Percentiles rank a stretch among this genome's conserved stretches.
Conservation (phyloP, 805 yeast species). For the Yarrowia hollandica region DNA sequence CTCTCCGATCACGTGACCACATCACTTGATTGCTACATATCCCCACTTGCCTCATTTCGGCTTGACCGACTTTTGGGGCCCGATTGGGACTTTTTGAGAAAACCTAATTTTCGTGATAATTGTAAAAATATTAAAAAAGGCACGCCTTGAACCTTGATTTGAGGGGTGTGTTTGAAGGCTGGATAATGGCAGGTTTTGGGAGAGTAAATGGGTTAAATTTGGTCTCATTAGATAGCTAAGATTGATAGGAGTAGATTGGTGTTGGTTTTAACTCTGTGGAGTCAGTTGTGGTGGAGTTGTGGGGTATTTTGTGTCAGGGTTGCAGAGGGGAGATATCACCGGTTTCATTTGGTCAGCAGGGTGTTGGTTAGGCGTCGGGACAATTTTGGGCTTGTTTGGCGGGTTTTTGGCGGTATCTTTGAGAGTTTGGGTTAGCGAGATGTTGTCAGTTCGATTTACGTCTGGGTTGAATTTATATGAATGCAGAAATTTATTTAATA, state of each 20-base stretch:
- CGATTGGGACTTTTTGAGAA: neutral
- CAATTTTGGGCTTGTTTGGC: too few relatives aligned
- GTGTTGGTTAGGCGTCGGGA: too few relatives aligned
- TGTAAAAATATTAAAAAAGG: too few relatives aligned
- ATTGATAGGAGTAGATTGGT: neutral
- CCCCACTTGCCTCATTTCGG: conserved; percentile 4
- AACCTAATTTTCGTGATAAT: neutral
- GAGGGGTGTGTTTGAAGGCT: neutral
- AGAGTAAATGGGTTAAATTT: neutral
- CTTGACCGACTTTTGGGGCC: neutral
- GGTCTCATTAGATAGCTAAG: neutral
- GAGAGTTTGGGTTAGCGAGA: too few relatives aligned
- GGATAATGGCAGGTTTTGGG: neutral
- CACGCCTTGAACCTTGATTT: conserved; percentile 10
- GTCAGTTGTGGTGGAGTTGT: neutral
- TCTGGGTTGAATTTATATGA: too few relatives aligned
- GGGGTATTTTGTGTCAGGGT: neutral
- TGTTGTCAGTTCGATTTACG: too few relatives aligned
- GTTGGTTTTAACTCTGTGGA: neutral
- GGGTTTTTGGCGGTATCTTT: too few relatives aligned
- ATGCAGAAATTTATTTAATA: too few relatives aligned
- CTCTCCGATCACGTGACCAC: neutral
- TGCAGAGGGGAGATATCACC: too few relatives aligned
- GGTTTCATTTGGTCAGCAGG: too few relatives aligned
- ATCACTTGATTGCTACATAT: neutral